Base-by-base conservation (phyloP, 2,329 filamentous ascomycete species). In the Orbilia brochopaga region DNA sequence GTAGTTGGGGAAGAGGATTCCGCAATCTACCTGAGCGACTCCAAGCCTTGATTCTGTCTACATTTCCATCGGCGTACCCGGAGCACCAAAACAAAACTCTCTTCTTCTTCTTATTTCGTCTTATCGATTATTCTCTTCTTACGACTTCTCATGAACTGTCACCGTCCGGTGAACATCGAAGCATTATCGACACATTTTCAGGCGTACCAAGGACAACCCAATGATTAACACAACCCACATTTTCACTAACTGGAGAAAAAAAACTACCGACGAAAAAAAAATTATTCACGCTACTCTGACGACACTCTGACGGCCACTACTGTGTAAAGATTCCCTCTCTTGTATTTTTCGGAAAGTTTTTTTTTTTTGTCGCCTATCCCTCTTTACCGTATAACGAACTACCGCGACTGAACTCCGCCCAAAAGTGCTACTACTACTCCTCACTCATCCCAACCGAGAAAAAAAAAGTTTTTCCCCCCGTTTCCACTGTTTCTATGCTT, bases 1-100 rank as follows among this genome's bases (percentile, higher is more conserved):
- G 66, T 70, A 24, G 59, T 70, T 8, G 66, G 66, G 11, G 66
- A 70, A 48, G 66, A 70, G 55, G 66, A 70, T 50, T 54, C 58
- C 21, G 58, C 65, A 19, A 70, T 70, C 58, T 70, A 70, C 42
- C 27, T 62, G 15, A 59, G 27, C 58, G 57, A 69, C 30, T 40
- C 63, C 15, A 64, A 60, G 27, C 21, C 53, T 60, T 70, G 59
- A 60, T 60, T 56, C 40, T 64, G 35, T 19, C 11, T 17, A 40
- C 50, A 55, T 37, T 50, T 56, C 19, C 60, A 57, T 70, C 61
- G 66, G 66, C 66, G 66, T 70, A 70, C 54, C 48, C 58, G 65
- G 59, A 62, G n/a, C 24, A 50, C 8, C 8, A 48, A 37, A 59
- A 40, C 23, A 15, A 2, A 23, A 27, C 35, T 55, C 54, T 55